phyloP scores from a whole-genome alignment of 345 rosid species.

The Salix koriyanagi region DNA sequence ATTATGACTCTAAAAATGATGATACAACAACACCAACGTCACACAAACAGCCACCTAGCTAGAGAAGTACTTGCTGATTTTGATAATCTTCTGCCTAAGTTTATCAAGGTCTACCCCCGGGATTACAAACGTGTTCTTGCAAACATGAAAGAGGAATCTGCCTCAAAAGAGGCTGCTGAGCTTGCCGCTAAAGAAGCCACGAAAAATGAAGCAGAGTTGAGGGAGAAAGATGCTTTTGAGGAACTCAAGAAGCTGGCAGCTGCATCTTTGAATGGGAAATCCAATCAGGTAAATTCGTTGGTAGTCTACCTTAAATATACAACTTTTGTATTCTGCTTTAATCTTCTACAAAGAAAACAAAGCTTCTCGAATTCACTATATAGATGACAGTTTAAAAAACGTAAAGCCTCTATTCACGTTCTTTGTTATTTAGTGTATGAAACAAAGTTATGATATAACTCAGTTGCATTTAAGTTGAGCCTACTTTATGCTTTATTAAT shows the following conservation, averaged over 20 bases:
- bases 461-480: neutral
- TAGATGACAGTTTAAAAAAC: neutral
- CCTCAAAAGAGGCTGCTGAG: constrained; percentile 37
- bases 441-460: neutral
- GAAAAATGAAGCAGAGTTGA: constrained; percentile 49
- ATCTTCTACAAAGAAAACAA: neutral
- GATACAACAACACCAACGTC: constrained; percentile 97
- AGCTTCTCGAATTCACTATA: neutral
- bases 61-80: constrained; percentile 79
- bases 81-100: constrained; percentile 66
- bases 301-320: neutral
- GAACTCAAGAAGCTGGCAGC: constrained; percentile 90
- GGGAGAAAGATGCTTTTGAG: constrained; percentile 72
- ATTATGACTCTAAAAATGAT: constrained; percentile 78
- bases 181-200: constrained; percentile 45
- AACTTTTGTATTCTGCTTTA: neutral
- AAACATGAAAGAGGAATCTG: constrained; percentile 55
- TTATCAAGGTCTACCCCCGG: constrained; percentile 91
- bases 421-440: neutral
- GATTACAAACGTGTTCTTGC: constrained; percentile 93
- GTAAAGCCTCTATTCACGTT: neutral
- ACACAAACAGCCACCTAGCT: constrained; percentile 83
- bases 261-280: constrained; percentile 40
- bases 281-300: constrained; percentile 37
- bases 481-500: neutral